These are phyloP conservation scores for Physcomitrium patens DNA, from an alignment of 225 moss, liverwort and hornwort species.

Conservation along the genomic window DNA sequence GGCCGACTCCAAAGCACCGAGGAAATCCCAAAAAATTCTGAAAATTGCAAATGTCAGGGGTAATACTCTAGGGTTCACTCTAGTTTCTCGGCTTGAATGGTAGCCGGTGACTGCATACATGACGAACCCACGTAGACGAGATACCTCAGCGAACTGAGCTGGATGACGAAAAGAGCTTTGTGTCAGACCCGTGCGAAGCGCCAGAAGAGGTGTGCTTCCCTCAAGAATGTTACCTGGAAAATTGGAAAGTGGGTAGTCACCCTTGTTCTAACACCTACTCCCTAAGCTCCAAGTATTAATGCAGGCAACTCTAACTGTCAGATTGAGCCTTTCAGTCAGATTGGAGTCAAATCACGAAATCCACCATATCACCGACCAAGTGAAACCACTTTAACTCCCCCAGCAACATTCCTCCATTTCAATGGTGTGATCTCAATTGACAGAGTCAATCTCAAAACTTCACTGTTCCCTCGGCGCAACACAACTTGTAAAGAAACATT, in stretches of 20 bases:
- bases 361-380: slow-evolving; percentile 53
- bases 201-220: neutral
- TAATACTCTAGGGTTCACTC: slow-evolving; percentile 38
- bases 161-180: neutral
- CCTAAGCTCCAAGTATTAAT: slow-evolving; percentile 14
- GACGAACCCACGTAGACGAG: neutral
- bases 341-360: slow-evolving; percentile 9
- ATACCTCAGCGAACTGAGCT: neutral
- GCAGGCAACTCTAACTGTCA: slow-evolving; percentile 15
- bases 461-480: neutral
- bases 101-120: slow-evolving; percentile 53
- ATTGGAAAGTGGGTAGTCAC: slow-evolving; percentile 19
- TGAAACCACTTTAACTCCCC: neutral
- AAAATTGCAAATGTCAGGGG: neutral
- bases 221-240: slow-evolving; percentile 16
- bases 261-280: slow-evolving; percentile 12
- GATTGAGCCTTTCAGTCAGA: neutral
- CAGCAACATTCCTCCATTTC: neutral
- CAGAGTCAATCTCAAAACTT: slow-evolving; percentile 31
- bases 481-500: slow-evolving; percentile 6
- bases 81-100: neutral
- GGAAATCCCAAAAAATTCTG: too few relatives aligned
- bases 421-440: slow-evolving; percentile 21
- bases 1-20: neutral
- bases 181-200: neutral